Conservation (phyloP, 495 filamentous ascomycete species). For the Poronia punctata region DNA sequence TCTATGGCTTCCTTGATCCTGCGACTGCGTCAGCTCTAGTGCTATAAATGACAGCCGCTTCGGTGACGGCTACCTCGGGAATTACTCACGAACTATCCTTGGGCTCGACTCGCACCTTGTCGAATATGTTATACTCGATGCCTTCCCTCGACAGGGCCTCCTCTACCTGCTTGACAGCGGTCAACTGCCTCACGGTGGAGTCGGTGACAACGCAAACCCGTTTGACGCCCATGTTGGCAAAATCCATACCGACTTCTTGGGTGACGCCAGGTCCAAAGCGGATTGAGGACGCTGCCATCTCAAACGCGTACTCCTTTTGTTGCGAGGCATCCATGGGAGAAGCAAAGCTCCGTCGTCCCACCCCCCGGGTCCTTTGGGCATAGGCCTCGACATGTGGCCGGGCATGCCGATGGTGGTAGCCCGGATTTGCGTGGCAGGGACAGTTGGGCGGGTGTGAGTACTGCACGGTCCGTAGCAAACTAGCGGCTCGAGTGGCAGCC, state of each 20-base stretch:
- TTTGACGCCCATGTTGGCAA: constrained; percentile 81
- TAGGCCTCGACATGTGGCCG: constrained; percentile 43
- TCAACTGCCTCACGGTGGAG: constrained; percentile 63
- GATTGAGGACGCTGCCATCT: constrained; percentile 92
- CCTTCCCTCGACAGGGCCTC: constrained; percentile 71
- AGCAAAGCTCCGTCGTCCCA: constrained; percentile 44
- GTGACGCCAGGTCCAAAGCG: constrained; percentile 92
- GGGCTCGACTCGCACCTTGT: constrained; percentile 73
- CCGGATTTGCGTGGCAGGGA: constrained; percentile 85
- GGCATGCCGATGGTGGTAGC: constrained; percentile 58
- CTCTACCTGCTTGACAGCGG: constrained; percentile 77
- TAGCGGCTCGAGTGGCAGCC: constrained; percentile 68
- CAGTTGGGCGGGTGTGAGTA: constrained; percentile 84
- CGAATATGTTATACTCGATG: constrained; percentile 72
- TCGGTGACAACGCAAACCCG: constrained; percentile 91
- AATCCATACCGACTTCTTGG: constrained; percentile 97
- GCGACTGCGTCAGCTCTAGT: constrained; percentile 4
- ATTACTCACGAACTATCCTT: constrained; percentile 77
- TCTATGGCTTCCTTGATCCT: constrained; percentile 82
- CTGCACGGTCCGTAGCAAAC: constrained; percentile 80
- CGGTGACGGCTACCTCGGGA: too few relatives aligned
- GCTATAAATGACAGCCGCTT: background rate
- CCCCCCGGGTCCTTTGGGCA: constrained; percentile 48
- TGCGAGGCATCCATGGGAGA: constrained; percentile 63
- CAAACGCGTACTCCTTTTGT: constrained; percentile 95